Percentiles rank a stretch among this genome's conserved stretches.
phyloP scores from a whole-genome alignment of 345 rosid species.

The Sonneratia caseolaris region DNA sequence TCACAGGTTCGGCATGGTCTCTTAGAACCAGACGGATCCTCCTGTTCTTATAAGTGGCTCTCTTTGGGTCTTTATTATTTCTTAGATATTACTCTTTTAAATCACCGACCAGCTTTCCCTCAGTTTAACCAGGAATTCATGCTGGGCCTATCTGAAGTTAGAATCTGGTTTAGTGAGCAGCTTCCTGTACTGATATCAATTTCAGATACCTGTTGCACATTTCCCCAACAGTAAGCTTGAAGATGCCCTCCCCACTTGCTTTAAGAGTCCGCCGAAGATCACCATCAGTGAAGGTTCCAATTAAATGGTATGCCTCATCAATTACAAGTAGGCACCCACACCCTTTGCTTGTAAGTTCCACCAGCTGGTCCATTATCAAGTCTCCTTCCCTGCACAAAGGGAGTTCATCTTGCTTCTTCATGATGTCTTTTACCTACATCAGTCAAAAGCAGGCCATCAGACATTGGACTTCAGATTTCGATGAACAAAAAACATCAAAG shows the following conservation, averaged over 20 bases:
- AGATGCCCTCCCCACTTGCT: conserved; percentile 79
- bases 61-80: neutral
- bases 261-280: conserved; percentile 91
- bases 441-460: neutral
- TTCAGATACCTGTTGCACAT: conserved; percentile 76
- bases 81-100: neutral
- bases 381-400: conserved; percentile 87
- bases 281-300: conserved; percentile 92
- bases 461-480: neutral
- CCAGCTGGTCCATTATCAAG: conserved; percentile 84
- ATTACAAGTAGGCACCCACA: conserved; percentile 88
- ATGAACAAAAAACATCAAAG: neutral
- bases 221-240: conserved; percentile 83
- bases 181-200: neutral
- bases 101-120: neutral
- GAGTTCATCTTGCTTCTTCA: conserved; percentile 87
- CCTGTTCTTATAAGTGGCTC: neutral
- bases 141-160: neutral
- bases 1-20: neutral
- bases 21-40: neutral
- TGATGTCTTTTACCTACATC: conserved; percentile 70
- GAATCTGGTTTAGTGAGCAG: neutral
- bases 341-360: conserved; percentile 88
- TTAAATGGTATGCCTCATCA: conserved; percentile 48
- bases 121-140: neutral